Conservation (phyloP, 768 basidiomycete genomes). For the Chalciporus chontae region DNA sequence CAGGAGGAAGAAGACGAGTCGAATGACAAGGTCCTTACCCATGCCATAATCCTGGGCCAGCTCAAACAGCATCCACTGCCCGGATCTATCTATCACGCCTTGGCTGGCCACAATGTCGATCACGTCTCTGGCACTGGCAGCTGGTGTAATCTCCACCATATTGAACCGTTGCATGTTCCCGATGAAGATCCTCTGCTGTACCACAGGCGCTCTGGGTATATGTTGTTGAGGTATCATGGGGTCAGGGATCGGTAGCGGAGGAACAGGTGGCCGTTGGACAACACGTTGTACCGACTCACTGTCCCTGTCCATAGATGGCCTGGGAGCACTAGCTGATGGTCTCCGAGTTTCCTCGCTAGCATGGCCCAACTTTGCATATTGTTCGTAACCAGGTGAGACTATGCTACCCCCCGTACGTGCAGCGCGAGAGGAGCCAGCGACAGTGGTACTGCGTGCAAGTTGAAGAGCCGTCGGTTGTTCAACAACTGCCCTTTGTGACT, state of each 20-base stretch:
- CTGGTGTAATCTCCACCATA: constrained; percentile 63
- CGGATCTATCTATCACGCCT: constrained; percentile 62
- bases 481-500: constrained; percentile 32
- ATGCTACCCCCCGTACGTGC: constrained; percentile 17
- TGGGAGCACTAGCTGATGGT: constrained; percentile 16
- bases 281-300: constrained; percentile 21
- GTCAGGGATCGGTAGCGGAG: constrained; percentile 35
- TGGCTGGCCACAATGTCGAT: constrained; percentile 60
- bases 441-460: constrained; percentile 37
- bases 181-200: constrained; percentile 74
- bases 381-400: constrained; percentile 15
- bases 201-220: constrained; percentile 29
- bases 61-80: constrained; percentile 89
- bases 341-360: constrained; percentile 27
- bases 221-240: constrained; percentile 31
- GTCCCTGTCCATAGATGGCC: constrained; percentile 23
- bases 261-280: constrained; percentile 34
- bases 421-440: constrained; percentile 12
- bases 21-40: constrained; percentile 49
- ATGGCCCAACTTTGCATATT: constrained; percentile 15
- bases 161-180: constrained; percentile 73
- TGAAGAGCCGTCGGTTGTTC: constrained; percentile 29
- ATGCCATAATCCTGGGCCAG: constrained; percentile 88
- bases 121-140: constrained; percentile 72
- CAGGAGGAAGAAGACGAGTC: not conserved